Percentiles rank a stretch among this genome's conserved stretches.
Conservation (phyloP, 176 grass and related monocot genomes). For the Panicum miliaceum region DNA sequence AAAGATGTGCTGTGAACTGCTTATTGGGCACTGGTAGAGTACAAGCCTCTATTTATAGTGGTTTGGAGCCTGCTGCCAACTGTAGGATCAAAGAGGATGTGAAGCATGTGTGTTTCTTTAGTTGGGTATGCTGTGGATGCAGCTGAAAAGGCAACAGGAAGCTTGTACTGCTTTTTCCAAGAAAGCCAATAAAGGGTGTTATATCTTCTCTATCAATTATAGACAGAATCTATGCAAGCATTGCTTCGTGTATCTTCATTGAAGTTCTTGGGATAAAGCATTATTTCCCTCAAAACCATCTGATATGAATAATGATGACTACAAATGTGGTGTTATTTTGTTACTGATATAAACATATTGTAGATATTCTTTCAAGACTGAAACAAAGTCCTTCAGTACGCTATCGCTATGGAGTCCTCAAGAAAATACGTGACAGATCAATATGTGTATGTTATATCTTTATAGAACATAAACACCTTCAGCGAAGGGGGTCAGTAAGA, state of each 20-base stretch:
- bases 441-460: conserved; percentile 9
- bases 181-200: conserved; percentile 35
- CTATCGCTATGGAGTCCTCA: conserved; percentile 4
- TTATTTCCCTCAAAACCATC: background rate
- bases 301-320: background rate
- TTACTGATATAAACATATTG: background rate
- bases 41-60: conserved; percentile 62
- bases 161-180: conserved; percentile 19
- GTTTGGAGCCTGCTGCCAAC: conserved; percentile 16
- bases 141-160: conserved; percentile 44
- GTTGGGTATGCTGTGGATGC: conserved; percentile 38
- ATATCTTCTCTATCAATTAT: conserved; percentile 36
- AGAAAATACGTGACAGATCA: conserved; percentile 29
- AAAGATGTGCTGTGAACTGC: conserved; percentile 15
- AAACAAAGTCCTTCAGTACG: conserved; percentile 7
- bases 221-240: conserved; percentile 32
- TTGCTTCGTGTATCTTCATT: conserved; percentile 28
- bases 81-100: conserved; percentile 37
- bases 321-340: background rate
- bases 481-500: conserved; percentile 14
- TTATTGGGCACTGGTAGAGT: conserved; percentile 48
- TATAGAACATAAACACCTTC: conserved; percentile 13
- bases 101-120: conserved; percentile 43
- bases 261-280: conserved; percentile 4
- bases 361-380: conserved; percentile 17